Percentiles rank a stretch among this genome's conserved stretches.
Conservation (phyloP, 106 monocot genomes). For the Vanilla planifolia region DNA sequence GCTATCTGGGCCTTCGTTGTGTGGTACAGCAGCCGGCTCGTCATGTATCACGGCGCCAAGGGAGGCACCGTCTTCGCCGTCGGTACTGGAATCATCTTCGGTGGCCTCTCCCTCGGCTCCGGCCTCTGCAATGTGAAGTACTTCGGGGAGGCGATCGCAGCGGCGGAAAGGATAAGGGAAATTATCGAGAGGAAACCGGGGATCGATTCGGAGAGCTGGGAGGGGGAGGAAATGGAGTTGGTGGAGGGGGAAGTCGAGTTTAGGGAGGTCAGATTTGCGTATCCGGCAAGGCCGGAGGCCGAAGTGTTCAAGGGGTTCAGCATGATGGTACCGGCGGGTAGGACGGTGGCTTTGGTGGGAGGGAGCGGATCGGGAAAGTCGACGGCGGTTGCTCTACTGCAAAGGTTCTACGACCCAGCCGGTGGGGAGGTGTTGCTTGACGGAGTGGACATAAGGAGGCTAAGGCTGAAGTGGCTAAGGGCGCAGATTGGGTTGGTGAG, state of each 20-base stretch:
- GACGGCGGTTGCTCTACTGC: slow-evolving; percentile 38
- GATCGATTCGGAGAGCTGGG: slow-evolving; percentile 59
- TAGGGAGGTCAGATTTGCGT: slow-evolving; percentile 33
- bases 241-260: slow-evolving; percentile 65
- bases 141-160: slow-evolving; percentile 69
- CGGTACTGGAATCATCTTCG: slow-evolving; percentile 45
- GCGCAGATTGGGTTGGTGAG: slow-evolving; percentile 86
- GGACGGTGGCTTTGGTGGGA: slow-evolving; percentile 53
- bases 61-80: slow-evolving; percentile 79
- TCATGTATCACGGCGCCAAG: slow-evolving; percentile 51
- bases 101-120: slow-evolving; percentile 72
- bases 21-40: slow-evolving; percentile 79
- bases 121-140: slow-evolving; percentile 80
- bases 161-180: slow-evolving; percentile 53
- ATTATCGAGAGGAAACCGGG: slow-evolving; percentile 50
- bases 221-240: slow-evolving; percentile 27
- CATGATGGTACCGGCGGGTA: slow-evolving; percentile 39
- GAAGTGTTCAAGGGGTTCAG: slow-evolving; percentile 24
- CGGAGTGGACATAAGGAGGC: slow-evolving; percentile 49
- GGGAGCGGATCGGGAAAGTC: slow-evolving; percentile 63
- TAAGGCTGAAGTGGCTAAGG: slow-evolving; percentile 74
- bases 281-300: slow-evolving; percentile 41
- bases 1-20: slow-evolving; percentile 66
- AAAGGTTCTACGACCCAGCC: slow-evolving; percentile 47
- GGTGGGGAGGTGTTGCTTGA: slow-evolving; percentile 48